These are phyloP conservation scores for Stagonosporopsis rhizophila DNA, from an alignment of 2,329 filamentous ascomycete species.

Conservation along the genomic window DNA sequence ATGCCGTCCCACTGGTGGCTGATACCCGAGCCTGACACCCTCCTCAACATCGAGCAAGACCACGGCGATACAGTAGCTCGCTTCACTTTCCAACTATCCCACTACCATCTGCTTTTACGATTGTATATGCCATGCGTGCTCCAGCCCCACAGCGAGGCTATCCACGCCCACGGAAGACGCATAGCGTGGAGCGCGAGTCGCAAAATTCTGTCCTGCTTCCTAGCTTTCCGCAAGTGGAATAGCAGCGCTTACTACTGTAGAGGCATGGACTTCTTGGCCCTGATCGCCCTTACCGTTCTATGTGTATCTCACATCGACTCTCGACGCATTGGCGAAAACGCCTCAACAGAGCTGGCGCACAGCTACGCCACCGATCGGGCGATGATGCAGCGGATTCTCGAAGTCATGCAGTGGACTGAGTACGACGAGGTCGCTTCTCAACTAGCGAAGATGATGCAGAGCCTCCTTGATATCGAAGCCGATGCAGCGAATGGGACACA, in stretches of 20 bases:
- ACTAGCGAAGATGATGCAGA: constrained; percentile 21
- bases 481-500: constrained; percentile 15
- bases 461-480: constrained; percentile 26
- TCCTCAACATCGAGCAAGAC: neutral
- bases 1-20: constrained; percentile 29
- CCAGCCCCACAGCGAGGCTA: neutral
- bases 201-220: constrained; percentile 22
- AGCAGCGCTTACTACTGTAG: constrained; percentile 19
- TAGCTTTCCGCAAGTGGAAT: constrained; percentile 22
- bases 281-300: constrained; percentile 29
- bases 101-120: constrained; percentile 27
- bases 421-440: constrained; percentile 17
- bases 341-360: constrained; percentile 19
- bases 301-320: constrained; percentile 28
- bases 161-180: constrained; percentile 16
- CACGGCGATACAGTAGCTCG: constrained; percentile 1
- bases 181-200: constrained; percentile 24
- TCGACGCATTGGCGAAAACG: neutral
- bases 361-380: constrained; percentile 26
- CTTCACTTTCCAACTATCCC: constrained; percentile 21
- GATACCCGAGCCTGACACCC: constrained; percentile 14
- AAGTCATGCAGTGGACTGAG: constrained; percentile 18
- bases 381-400: constrained; percentile 23
- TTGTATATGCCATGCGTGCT: constrained; percentile 31
- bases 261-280: constrained; percentile 26